Conservation (phyloP, 2,329 filamentous ascomycete genomes). For the Apiospora rasikravindrae region DNA sequence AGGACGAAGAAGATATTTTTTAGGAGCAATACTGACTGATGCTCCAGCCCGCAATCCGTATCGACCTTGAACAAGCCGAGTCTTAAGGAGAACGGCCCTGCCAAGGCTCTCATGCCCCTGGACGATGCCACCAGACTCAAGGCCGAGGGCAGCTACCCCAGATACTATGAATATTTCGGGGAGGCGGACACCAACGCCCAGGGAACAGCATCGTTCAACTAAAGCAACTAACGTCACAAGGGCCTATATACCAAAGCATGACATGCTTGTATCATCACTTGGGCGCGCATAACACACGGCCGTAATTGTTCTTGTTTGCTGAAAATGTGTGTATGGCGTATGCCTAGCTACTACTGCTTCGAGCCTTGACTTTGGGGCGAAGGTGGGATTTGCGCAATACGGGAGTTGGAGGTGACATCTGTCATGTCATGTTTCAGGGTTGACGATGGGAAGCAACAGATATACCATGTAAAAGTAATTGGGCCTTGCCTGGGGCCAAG, state of each 20-base stretch:
- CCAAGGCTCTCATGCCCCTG: constrained; percentile 49
- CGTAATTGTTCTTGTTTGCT: background rate
- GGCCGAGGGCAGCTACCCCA: constrained; percentile 57
- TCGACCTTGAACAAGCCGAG: constrained; percentile 43
- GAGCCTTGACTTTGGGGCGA: background rate
- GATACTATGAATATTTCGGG: constrained; percentile 58
- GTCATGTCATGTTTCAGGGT: background rate
- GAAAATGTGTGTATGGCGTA: background rate
- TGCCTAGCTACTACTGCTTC: background rate
- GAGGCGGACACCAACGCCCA: constrained; percentile 53
- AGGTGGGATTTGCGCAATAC: background rate
- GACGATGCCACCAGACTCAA: constrained; percentile 57
- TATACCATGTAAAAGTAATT: constrained; percentile 18
- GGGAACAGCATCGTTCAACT: constrained; percentile 60
- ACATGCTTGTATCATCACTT: background rate
- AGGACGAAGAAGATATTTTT: constrained; percentile 22
- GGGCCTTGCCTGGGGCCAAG: background rate
- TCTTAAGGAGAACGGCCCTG: constrained; percentile 53
- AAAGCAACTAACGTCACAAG: background rate
- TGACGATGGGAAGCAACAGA: background rate
- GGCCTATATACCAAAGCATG: background rate
- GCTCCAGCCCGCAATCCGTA: constrained; percentile 51
- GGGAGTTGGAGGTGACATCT: background rate
- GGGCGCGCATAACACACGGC: background rate
- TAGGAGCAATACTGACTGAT: constrained; percentile 18